Base-by-base conservation (phyloP, 306 rosid species). In the Astragalus membranaceus region DNA sequence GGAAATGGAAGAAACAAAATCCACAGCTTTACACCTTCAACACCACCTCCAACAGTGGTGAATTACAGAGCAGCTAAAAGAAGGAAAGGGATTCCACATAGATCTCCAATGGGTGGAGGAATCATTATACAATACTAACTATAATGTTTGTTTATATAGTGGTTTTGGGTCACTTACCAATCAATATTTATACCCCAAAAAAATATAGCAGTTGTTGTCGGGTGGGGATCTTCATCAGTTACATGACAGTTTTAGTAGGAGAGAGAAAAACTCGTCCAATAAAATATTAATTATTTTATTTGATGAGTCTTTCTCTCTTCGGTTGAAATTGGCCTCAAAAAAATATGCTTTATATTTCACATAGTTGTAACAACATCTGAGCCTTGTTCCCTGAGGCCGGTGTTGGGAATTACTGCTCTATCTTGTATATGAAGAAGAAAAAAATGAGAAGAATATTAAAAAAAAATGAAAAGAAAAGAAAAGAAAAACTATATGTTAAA, bases 101-200 rank as follows among this genome's bases (percentile, higher is more conserved):
- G 92, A 62, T 9, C 92, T 58, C 92, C 92, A 68, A 82, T 87
- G 87, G 92, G 89, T 15, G 92, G 85, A 62, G 92, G 88, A n/a
- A 79, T 85, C 16, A 51, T 82, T 44, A 78, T 87, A 79, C 77
- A 87, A 79, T 80, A 71, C 74, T 84, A 74, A 80, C 83, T 72
- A 77, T 57, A 12, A 3, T 26, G 30, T 26, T 26, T 26, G 30
- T 26, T 42, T 58, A 48, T 62, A 63, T 69, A 73, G 72, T 59
- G 70, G 65, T 48, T 64, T 74, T 54, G 1, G 2, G 66, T 79
- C 71, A 61, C 54, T 57, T 60, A 52, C 50, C 73, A 70, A 70
- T 64, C 76, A 69, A 73, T 73, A 64, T 75, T 36, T 75, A 78
- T 78, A 73, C 78, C 65, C 66, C 64, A 47, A 78, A 79, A 81